Percentiles rank a stretch among this genome's conserved stretches.
These are phyloP conservation scores for Penstemon newberryi DNA, from an alignment of 257 asterid species.

Conservation along the genomic window DNA sequence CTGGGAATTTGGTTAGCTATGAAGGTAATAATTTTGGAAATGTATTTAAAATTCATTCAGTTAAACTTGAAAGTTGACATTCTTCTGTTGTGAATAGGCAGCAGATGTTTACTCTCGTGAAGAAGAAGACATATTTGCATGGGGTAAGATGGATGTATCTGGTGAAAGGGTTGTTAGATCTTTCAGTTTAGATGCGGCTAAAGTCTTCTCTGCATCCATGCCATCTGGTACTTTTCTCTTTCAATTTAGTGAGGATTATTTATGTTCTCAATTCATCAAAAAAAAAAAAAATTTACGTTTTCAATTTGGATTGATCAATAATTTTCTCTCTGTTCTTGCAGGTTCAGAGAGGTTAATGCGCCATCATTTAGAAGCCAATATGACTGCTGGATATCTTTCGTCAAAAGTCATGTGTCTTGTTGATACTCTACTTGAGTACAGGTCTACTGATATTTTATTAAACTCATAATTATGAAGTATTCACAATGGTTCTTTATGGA, in stretches of 20 bases:
- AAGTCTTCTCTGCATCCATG: slow-evolving; percentile 41
- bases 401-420: slow-evolving; percentile 61
- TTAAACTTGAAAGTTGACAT: slow-evolving; percentile 3
- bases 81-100: slow-evolving; percentile 47
- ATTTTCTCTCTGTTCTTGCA: slow-evolving; percentile 24
- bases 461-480: neutral
- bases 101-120: slow-evolving; percentile 54
- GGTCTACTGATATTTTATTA: slow-evolving; percentile 40
- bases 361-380: slow-evolving; percentile 33
- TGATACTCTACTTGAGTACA: slow-evolving; percentile 71
- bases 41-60: neutral
- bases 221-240: slow-evolving; percentile 51
- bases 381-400: slow-evolving; percentile 54
- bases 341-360: slow-evolving; percentile 41
- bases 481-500: too few relatives aligned
- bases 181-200: slow-evolving; percentile 54
- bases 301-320: too few relatives aligned
- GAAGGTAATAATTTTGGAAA: slow-evolving; percentile 50
- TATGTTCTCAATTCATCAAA: too few relatives aligned
- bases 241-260: slow-evolving; percentile 8
- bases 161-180: slow-evolving; percentile 41
- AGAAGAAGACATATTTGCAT: slow-evolving; percentile 36
- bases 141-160: slow-evolving; percentile 47
- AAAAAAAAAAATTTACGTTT: too few relatives aligned
- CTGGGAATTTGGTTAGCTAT: slow-evolving; percentile 74